Evolutionary conservation across 257 asterid genomes (phyloP), one percentile per base, ranked within the genome.

Genomic region (Mitragyna speciosa): DNA sequence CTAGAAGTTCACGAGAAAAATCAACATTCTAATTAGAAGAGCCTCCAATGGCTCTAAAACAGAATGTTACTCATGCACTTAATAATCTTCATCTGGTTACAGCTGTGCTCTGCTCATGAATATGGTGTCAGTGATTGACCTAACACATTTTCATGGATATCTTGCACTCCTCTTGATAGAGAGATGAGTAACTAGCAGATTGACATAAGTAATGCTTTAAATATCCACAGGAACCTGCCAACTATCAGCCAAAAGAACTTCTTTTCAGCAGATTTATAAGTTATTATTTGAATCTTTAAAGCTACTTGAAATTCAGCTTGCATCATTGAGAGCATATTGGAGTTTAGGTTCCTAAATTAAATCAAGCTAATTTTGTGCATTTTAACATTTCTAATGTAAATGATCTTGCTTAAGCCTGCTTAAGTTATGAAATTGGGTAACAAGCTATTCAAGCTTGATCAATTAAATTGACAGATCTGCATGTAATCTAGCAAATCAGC

Each of bases 71-170:
- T 51, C 61, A 20, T 56, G n/a, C 15, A 75, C n/a, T 58, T 24
- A 5, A 28, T 19, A 12, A 30, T 19, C 41, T 26, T 10, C 51
- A 19, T 36, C 31, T 52, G 3, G 6, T 69, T 39, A 43, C 2
- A 70, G 74, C n/a, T 30, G 33, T 68, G n/a, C 39, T 33, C 36
- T 58, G 5, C 5, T 39, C 70, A 56, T 56, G 15, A 16, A 39
- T 51, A 54, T 1, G 33, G 73, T 16, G 30, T 72, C 4, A 45
- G 31, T 79, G n/a, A n/a, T n/a, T 58, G 70, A 59, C 70, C 82
- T 56, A 59, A 72, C 28, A 10, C 5, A 5, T 19, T 54, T n/a
- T 10, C 30, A 75, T 28, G 36, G 61, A 28, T 28, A 43, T 22
- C 45, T 6, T 22, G 58, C 43, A 39, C 49, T 45, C 47, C 81